These are phyloP conservation scores for Candida rishiriensis DNA, from an alignment of 805 yeast genomes.

Conservation along the genomic window DNA sequence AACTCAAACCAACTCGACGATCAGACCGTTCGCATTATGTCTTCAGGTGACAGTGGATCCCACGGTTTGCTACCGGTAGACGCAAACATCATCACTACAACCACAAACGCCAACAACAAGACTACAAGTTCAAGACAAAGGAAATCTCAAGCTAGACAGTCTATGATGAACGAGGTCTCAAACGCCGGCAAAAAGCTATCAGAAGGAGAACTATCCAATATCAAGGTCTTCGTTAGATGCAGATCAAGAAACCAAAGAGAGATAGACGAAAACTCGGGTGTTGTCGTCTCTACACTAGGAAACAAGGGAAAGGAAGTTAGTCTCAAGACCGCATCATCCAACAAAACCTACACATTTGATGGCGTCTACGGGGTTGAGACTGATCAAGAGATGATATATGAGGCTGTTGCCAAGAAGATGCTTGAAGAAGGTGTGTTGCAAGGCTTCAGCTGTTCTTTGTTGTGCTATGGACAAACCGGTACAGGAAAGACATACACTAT, in stretches of 20 bases:
- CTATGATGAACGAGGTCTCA: no score
- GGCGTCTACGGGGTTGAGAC: constrained; percentile 80
- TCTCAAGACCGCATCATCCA: constrained; percentile 26
- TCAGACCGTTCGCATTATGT: no score
- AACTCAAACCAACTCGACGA: no score
- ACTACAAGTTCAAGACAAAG: no score
- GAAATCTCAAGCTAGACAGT: no score
- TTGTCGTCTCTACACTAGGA: constrained; percentile 51
- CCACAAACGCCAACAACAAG: no score
- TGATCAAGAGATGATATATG: constrained; percentile 63
- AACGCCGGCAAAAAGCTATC: no score
- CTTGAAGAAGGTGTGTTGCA: constrained; percentile 57
- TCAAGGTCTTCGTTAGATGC: constrained; percentile 61
- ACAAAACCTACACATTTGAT: constrained; percentile 66
- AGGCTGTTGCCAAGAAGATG: constrained; percentile 59
- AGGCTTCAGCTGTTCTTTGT: constrained; percentile 76
- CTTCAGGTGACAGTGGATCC: no score
- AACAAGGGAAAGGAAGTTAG: constrained; percentile 44
- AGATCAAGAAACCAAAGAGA: constrained; percentile 59
- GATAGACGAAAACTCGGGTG: constrained; percentile 52
- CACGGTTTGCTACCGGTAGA: no score
- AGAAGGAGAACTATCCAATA: constrained; percentile 31
- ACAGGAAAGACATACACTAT: constrained; percentile 80
- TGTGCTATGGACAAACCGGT: constrained; percentile 81
- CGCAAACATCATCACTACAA: no score